Evolutionary conservation across 2,329 filamentous ascomycete species (phyloP), one percentile per base, ranked within the genome.

Genomic region (Calonectria pseudoreteaudii): DNA sequence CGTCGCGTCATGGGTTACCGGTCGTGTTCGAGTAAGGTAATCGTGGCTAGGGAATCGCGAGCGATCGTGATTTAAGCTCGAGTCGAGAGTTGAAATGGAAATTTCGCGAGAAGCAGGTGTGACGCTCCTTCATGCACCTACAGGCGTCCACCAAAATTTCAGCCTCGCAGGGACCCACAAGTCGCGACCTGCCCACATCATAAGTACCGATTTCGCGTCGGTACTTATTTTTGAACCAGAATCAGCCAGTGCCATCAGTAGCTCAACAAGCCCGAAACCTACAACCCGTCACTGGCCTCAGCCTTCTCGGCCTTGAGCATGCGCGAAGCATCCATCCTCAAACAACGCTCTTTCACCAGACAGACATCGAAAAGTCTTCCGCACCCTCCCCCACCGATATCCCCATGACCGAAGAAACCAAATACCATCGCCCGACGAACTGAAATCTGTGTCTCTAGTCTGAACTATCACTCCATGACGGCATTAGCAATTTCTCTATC

Each of bases 151-250:
- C 75, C 75, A 77, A 83, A 84, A 82, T 83, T 83, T 84, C 82
- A 84, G 82, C 82, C 82, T 84, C 82, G 82, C 79, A 79, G 75
- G 66, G 73, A 77, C 77, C 79, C 78, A 80, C 77, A 65, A 74
- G 75, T 72, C 77, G 73, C 75, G 77, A 65, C 36, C 60, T 68
- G 75, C 78, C 74, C 75, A 76, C 77, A 74, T 20, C 3, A 4
- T 6, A 77, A 20, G 78, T 80, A 80, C 18, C 65, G 18, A 9
- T 30, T 50, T 28, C 36, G 50, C 13, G 28, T 28, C 8, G 64
- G 31, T 81, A 80, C 79, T 60, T 75, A 30, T 2, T 2, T 3
- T 2, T 4, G 10, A n/a, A n/a, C 6, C 8, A 23, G n/a, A 50
- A 4, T 34, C 23, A 64, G n/a, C 36, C 14, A 11, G 34, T 4